A percentile compares a stretch with the other conserved stretches of the same genome.
Evolutionary conservation across 306 rosid genomes (phyloP).

Genomic region (Gastrolobium bilobum): DNA sequence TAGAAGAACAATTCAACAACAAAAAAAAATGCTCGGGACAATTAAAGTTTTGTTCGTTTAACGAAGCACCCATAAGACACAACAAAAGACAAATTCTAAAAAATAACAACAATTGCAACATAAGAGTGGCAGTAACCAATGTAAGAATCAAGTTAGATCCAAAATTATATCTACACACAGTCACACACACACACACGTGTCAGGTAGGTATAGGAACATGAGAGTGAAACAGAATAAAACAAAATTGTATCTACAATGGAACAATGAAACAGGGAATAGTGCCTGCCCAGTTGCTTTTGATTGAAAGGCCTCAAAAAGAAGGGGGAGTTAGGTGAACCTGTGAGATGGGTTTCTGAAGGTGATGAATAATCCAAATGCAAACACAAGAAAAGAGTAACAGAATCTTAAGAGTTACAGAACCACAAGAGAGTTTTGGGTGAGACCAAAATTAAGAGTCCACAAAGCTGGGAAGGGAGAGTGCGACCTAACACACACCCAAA

Average conservation of each 20-base stretch:
- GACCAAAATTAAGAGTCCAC: neutral
- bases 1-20: slow-evolving; percentile 1
- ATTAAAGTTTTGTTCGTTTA: slow-evolving; percentile 13
- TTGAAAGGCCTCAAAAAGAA: neutral
- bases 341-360: slow-evolving; percentile 34
- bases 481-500: neutral
- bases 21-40: neutral
- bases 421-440: slow-evolving; percentile 42
- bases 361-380: slow-evolving; percentile 10
- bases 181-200: neutral
- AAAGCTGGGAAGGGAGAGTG: neutral
- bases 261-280: neutral
- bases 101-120: slow-evolving; percentile 26
- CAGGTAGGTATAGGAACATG: neutral
- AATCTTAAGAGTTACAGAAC: slow-evolving; percentile 38
- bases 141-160: slow-evolving; percentile 9
- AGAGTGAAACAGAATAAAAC: slow-evolving; percentile 5
- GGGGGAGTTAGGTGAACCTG: slow-evolving; percentile 33
- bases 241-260: neutral
- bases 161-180: slow-evolving; percentile 16
- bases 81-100: slow-evolving; percentile 5
- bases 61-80: neutral
- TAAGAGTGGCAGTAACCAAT: neutral
- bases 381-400: neutral
- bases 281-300: neutral